These are phyloP conservation scores for Sugiyamaella lignohabitans DNA, from an alignment of 805 yeast species.

Conservation along the genomic window DNA sequence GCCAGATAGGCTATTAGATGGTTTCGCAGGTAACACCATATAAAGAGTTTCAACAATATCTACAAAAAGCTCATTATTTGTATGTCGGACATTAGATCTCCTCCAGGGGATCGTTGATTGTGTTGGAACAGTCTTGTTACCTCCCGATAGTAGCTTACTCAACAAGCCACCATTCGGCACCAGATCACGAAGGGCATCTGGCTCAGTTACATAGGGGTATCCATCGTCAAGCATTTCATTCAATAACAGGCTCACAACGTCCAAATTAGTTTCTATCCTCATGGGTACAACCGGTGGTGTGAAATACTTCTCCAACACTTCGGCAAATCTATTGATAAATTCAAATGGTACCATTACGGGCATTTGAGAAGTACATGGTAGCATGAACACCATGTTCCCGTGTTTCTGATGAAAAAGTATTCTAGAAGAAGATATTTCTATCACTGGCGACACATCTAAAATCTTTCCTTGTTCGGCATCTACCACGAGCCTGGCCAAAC, in stretches of 20 bases:
- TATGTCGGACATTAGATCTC: constrained; percentile 56
- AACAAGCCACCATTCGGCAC: constrained; percentile 60
- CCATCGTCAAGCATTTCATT: constrained; percentile 78
- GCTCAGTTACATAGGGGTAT: constrained; percentile 63
- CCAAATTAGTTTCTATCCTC: constrained; percentile 62
- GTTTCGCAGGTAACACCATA: constrained; percentile 41
- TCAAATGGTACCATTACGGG: constrained; percentile 53
- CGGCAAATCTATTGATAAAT: constrained; percentile 46
- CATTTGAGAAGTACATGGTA: constrained; percentile 27
- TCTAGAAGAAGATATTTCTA: constrained; percentile 26
- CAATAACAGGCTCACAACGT: constrained; percentile 61
- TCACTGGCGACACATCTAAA: constrained; percentile 13
- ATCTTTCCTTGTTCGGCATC: constrained; percentile 1
- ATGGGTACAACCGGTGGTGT: constrained; percentile 47
- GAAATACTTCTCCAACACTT: constrained; percentile 53
- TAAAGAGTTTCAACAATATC: constrained; percentile 67
- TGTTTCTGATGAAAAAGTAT: constrained; percentile 25
- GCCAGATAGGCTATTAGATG: background rate
- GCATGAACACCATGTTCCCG: constrained; percentile 23
- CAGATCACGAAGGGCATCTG: constrained; percentile 59
- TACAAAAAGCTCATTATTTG: constrained; percentile 79
- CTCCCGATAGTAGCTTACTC: constrained; percentile 43
- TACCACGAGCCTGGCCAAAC: constrained; percentile 22
- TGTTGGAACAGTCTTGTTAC: constrained; percentile 18
- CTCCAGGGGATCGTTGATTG: constrained; percentile 65